Evolutionary conservation across 2,329 filamentous ascomycete species (phyloP), one percentile per base, ranked within the genome.

Genomic region (Penicillium sp.): DNA sequence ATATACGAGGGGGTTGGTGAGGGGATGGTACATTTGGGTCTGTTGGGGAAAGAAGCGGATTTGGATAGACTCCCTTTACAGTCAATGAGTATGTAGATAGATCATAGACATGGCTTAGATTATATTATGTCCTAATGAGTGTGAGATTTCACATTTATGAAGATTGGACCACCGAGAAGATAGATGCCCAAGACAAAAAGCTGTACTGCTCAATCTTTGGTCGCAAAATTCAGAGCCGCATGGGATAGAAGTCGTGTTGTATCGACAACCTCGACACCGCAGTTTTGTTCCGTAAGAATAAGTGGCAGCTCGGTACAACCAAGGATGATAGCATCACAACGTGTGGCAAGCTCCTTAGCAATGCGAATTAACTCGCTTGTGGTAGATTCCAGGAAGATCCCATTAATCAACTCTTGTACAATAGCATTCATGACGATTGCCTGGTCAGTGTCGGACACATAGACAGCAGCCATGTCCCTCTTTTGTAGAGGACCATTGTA

Each of bases 1-100:
- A 76, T 90, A 40, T 84, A 85, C 63, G 85, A 90, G 62, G 86
- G 88, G 6, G 75, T 79, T 35, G 79, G 78, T 1, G 80, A 85
- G 58, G 83, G 83, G 0, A 75, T 85, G 69, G 68, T 73, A 20
- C 72, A 80, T 40, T 58, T 82, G 46, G 78, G 79, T 8, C 53
- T 69, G 37, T 51, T 61, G 44, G 63, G 51, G 29, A 58, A 63
- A 18, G 53, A 60, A 11, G 31, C 50, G 22, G 63, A 68, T 22
- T 26, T 64, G 22, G 56, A 64, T 60, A 57, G 50, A 59, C 26
- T 63, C 20, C 35, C 31, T 16, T 32, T 58, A 6, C 51, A 58
- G 16, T 3, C 52, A 39, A 51, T 59, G 54, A 44, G 52, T 13
- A 22, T n/a, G 14, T 24, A 48, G 48, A 31, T 49, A 31, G 31